These are phyloP conservation scores for Penstemon newberryi DNA, from an alignment of 257 asterid species.

Conservation along the genomic window DNA sequence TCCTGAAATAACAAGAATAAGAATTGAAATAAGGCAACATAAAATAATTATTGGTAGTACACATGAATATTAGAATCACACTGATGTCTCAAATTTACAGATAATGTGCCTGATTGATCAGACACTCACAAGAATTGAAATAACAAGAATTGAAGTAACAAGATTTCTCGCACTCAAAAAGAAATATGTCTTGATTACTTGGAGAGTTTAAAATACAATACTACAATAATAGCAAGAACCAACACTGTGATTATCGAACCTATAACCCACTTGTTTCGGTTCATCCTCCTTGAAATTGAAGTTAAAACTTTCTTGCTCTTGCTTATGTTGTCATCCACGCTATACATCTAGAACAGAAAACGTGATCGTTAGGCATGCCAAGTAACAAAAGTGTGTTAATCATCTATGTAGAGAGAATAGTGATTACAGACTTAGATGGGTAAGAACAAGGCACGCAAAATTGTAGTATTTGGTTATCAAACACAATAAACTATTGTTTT, in stretches of 20 bases:
- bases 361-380: constrained; percentile 4
- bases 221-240: constrained; percentile 44
- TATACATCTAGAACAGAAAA: constrained; percentile 48
- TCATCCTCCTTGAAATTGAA: constrained; percentile 68
- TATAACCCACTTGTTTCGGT: constrained; percentile 67
- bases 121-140: constrained; percentile 24
- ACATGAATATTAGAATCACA: constrained; percentile 19
- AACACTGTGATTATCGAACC: constrained; percentile 51
- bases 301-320: constrained; percentile 60
- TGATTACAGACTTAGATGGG: neutral
- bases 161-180: neutral
- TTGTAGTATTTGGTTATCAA: neutral
- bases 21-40: too few relatives aligned
- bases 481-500: too few relatives aligned
- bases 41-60: neutral
- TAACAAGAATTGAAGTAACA: constrained; percentile 17
- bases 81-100: neutral
- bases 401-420: neutral
- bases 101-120: neutral
- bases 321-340: constrained; percentile 68
- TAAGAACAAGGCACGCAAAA: neutral
- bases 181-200: constrained; percentile 28
- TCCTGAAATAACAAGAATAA: too few relatives aligned
- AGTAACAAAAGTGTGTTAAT: neutral
- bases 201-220: constrained; percentile 64